A percentile compares a stretch with the other conserved stretches of the same genome.
phyloP scores from a whole-genome alignment of 163 green algal species.

The Coccomyxa subellipsoidea region DNA sequence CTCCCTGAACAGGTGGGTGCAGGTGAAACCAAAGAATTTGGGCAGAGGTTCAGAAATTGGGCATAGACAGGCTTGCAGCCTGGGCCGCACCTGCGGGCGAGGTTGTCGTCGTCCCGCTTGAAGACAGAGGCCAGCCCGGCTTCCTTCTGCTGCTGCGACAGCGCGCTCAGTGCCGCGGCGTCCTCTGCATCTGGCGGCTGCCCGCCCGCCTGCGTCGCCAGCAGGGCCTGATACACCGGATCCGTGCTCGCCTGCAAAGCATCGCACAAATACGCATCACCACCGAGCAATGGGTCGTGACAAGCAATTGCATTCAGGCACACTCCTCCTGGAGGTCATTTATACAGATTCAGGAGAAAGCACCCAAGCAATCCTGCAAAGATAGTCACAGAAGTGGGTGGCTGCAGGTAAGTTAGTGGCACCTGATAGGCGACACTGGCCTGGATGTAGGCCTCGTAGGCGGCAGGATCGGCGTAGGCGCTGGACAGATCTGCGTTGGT shows the following conservation, averaged over 20 bases:
- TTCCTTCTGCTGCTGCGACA: conserved; percentile 29
- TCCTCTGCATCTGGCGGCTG: not conserved
- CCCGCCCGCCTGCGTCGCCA: conserved; percentile 13
- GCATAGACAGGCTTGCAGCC: not conserved
- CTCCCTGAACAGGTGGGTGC: not conserved
- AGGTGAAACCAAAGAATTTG: not conserved
- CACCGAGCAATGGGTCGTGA: too few relatives aligned
- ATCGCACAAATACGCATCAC: too few relatives aligned
- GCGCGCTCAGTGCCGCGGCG: conserved; percentile 1
- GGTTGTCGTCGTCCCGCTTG: conserved; percentile 21
- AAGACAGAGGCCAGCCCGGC: conserved; percentile 26
- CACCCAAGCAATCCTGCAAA: too few relatives aligned
- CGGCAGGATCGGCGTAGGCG: conserved; percentile 10
- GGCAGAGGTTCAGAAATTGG: not conserved
- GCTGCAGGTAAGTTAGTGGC: not conserved
- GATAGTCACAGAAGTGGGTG: too few relatives aligned
- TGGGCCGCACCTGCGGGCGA: conserved; percentile 9
- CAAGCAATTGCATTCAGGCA: too few relatives aligned
- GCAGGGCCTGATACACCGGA: conserved; percentile 27
- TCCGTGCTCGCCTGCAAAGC: conserved; percentile 19
- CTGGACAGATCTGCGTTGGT: conserved; percentile 8
- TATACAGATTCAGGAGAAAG: too few relatives aligned
- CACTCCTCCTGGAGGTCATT: too few relatives aligned
- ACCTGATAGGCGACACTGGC: conserved; percentile 27
- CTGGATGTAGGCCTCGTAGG: conserved; percentile 26